Conservation (phyloP, 306 rosid species). For the Datisca glomerata region DNA sequence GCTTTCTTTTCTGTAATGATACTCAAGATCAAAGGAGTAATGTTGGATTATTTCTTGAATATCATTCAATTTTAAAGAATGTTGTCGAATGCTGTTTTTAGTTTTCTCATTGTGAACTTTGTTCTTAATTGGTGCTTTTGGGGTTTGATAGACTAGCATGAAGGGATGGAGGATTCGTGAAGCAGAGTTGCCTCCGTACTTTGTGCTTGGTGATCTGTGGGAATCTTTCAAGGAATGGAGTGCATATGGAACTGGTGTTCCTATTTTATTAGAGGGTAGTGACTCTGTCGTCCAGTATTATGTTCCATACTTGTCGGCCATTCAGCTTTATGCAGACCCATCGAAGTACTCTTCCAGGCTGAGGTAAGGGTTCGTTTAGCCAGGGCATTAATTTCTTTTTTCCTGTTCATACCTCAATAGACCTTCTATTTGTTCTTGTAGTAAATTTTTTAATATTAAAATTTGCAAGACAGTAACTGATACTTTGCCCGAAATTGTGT, state of each 20-base stretch:
- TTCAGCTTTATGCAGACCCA: slow-evolving; percentile 73
- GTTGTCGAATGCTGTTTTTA: no score
- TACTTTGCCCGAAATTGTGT: no score
- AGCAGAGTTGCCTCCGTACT: slow-evolving; percentile 51
- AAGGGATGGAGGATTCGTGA: slow-evolving; percentile 45
- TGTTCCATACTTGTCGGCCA: slow-evolving; percentile 77
- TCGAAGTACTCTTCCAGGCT: slow-evolving; percentile 39
- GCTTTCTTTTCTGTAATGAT: no score
- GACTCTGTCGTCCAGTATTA: slow-evolving; percentile 82
- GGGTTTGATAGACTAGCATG: slow-evolving; percentile 34
- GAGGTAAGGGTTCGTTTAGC: slow-evolving; percentile 28
- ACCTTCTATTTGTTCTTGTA: no score
- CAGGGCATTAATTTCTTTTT: background rate
- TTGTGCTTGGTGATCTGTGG: slow-evolving; percentile 82
- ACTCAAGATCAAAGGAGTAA: no score
- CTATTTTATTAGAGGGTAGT: slow-evolving; percentile 59
- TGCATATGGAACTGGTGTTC: slow-evolving; percentile 80
- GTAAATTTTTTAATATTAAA: no score
- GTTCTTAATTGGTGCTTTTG: background rate
- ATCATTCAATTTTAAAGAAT: no score
- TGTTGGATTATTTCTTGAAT: no score
- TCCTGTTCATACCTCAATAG: background rate
- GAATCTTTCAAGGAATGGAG: slow-evolving; percentile 87
- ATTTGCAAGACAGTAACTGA: no score
- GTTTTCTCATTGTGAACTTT: no score